Conservation (phyloP, 2,329 filamentous ascomycete genomes). For the Ilyonectria mors-panacis region DNA sequence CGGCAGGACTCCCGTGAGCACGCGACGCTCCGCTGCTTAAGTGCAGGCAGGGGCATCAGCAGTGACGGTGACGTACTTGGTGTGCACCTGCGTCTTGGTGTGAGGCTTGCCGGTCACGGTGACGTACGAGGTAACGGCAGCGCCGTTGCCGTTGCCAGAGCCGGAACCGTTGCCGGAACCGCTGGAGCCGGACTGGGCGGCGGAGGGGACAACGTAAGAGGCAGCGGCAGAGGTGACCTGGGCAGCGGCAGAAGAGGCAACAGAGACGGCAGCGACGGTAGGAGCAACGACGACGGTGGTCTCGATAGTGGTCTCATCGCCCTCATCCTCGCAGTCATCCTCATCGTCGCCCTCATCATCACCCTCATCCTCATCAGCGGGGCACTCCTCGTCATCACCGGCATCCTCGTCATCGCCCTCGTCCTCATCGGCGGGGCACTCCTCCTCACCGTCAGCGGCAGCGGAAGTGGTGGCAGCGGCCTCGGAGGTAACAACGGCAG, state of each 20-base stretch:
- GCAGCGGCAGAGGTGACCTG: constrained; percentile 5
- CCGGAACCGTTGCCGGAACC: constrained; percentile 18
- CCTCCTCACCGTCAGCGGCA: constrained; percentile 36
- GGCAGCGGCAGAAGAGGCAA: not conserved
- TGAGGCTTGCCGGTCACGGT: constrained; percentile 28
- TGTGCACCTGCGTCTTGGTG: constrained; percentile 21
- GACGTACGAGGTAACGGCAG: constrained; percentile 35
- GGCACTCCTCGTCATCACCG: constrained; percentile 38
- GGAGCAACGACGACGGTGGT: constrained; percentile 19
- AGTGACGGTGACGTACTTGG: constrained; percentile 38
- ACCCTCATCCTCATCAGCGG: constrained; percentile 36
- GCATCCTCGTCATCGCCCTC: constrained; percentile 33
- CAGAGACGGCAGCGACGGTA: not conserved
- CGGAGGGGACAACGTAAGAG: constrained; percentile 14
- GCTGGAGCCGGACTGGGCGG: constrained; percentile 15
- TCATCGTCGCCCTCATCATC: constrained; percentile 29
- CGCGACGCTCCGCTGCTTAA: constrained; percentile 12
- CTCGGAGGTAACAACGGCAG: constrained; percentile 10
- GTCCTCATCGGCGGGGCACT: constrained; percentile 33
- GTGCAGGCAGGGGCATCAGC: constrained; percentile 35
- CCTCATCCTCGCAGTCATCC: constrained; percentile 25
- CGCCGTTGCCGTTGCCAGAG: not conserved
- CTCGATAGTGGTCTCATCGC: constrained; percentile 11
- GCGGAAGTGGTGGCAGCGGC: not conserved
- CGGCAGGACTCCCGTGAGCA: not conserved